These are phyloP conservation scores for Metarhizium humberi DNA, from an alignment of 2,329 filamentous ascomycete genomes.

Conservation along the genomic window DNA sequence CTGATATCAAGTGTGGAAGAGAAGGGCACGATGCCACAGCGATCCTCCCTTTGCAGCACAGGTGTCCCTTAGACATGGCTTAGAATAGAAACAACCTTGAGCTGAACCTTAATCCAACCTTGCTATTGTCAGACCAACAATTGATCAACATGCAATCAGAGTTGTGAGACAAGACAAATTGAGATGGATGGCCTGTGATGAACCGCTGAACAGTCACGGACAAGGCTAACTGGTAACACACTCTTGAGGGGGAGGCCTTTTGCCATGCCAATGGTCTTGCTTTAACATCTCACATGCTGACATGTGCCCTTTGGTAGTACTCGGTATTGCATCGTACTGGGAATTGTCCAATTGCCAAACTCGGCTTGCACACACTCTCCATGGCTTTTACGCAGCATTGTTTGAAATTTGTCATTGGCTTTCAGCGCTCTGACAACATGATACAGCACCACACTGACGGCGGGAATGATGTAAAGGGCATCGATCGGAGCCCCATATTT, in stretches of 20 bases:
- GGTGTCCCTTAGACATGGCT: constrained; percentile 8
- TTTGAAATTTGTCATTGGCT: no score
- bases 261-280: no score
- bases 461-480: background rate
- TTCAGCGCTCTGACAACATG: background rate
- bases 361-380: no score
- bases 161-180: background rate
- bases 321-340: no score
- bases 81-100: constrained; percentile 13
- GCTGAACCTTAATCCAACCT: constrained; percentile 11
- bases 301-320: no score
- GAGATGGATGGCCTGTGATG: background rate
- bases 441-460: background rate
- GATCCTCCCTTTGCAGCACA: background rate
- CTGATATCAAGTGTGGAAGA: no score
- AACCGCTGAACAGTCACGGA: background rate
- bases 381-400: no score
- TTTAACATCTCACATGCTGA: no score
- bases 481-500: background rate
- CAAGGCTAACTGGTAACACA: no score
- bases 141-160: constrained; percentile 2
- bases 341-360: no score
- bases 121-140: constrained; percentile 4
- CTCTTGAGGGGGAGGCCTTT: no score
- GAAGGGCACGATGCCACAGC: no score